phyloP scores from a whole-genome alignment of 768 basidiomycete species.

The Xanthoconium purpureum region DNA sequence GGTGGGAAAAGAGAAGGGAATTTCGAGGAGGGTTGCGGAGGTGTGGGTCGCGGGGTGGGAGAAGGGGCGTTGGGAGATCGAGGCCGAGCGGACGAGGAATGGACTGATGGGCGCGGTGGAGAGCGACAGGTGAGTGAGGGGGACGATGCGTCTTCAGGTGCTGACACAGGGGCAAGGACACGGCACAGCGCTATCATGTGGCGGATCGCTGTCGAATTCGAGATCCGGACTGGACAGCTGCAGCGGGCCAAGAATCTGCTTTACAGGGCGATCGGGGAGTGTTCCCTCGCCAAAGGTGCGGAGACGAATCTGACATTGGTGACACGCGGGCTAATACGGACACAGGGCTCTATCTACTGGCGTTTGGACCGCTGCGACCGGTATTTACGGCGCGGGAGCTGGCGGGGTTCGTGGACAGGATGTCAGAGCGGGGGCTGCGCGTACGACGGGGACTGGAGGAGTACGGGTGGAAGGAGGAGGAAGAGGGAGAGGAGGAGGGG shows the following conservation, averaged over 20 bases:
- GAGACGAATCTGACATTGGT: not conserved
- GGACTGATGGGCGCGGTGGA: slow-evolving; percentile 62
- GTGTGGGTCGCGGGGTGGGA: slow-evolving; percentile 84
- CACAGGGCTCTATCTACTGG: slow-evolving; percentile 72
- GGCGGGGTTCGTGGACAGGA: slow-evolving; percentile 59
- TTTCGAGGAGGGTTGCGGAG: slow-evolving; percentile 60
- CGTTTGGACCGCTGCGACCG: slow-evolving; percentile 66
- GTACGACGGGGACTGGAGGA: slow-evolving; percentile 59
- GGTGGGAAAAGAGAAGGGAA: slow-evolving; percentile 46
- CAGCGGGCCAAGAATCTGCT: slow-evolving; percentile 66
- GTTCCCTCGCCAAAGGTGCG: slow-evolving; percentile 71
- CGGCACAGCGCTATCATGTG: slow-evolving; percentile 64
- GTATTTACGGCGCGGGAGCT: slow-evolving; percentile 63
- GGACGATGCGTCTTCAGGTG: not conserved
- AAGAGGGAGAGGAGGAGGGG: slow-evolving; percentile 52
- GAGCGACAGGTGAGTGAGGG: slow-evolving; percentile 55
- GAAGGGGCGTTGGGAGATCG: slow-evolving; percentile 63
- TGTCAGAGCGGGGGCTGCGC: slow-evolving; percentile 74
- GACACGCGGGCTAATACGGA: slow-evolving; percentile 9
- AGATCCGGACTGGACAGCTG: slow-evolving; percentile 59
- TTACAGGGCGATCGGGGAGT: slow-evolving; percentile 72
- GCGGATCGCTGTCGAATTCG: slow-evolving; percentile 74
- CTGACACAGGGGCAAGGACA: slow-evolving; percentile 45
- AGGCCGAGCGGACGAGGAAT: slow-evolving; percentile 67
- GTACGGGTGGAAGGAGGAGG: slow-evolving; percentile 24